Evolutionary conservation across 2,329 filamentous ascomycete species (phyloP).

Genomic region (Stachybotrys echinatus): DNA sequence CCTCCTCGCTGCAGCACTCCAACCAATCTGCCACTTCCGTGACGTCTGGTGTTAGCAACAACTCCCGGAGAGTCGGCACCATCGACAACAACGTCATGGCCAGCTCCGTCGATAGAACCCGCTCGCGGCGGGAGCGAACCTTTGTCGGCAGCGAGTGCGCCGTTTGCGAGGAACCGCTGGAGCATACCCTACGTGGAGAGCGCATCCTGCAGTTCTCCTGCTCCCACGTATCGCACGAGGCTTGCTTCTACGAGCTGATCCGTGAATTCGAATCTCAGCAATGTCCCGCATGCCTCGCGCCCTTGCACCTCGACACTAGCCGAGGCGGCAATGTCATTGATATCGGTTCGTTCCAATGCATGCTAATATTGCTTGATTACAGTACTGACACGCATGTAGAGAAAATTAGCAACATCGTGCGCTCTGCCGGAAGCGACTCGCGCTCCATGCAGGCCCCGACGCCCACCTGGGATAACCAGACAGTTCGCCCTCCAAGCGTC

Average conservation of each 20-base stretch:
- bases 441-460: slow-evolving; percentile 49
- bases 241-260: slow-evolving; percentile 98
- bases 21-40: slow-evolving; percentile 26
- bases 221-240: slow-evolving; percentile 94
- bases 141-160: slow-evolving; percentile 94
- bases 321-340: slow-evolving; percentile 89
- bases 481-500: slow-evolving; percentile 48
- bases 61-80: slow-evolving; percentile 28
- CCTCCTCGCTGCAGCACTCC: slow-evolving; percentile 20
- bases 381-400: slow-evolving; percentile 46
- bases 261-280: slow-evolving; percentile 90
- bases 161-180: slow-evolving; percentile 92
- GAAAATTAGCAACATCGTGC: slow-evolving; percentile 90
- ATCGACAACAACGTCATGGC: slow-evolving; percentile 39
- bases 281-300: slow-evolving; percentile 90
- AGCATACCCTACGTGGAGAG: slow-evolving; percentile 91
- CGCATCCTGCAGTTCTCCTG: slow-evolving; percentile 94
- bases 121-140: slow-evolving; percentile 81
- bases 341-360: slow-evolving; percentile 56
- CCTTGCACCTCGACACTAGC: slow-evolving; percentile 86
- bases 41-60: slow-evolving; percentile 23
- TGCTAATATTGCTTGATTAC: slow-evolving; percentile 12
- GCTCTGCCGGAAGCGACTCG: slow-evolving; percentile 65
- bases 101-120: slow-evolving; percentile 60
- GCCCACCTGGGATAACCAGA: slow-evolving; percentile 63